These are phyloP conservation scores for Apiotrichum porosum DNA, from an alignment of 1,284 basidiomycete species.

Conservation along the genomic window DNA sequence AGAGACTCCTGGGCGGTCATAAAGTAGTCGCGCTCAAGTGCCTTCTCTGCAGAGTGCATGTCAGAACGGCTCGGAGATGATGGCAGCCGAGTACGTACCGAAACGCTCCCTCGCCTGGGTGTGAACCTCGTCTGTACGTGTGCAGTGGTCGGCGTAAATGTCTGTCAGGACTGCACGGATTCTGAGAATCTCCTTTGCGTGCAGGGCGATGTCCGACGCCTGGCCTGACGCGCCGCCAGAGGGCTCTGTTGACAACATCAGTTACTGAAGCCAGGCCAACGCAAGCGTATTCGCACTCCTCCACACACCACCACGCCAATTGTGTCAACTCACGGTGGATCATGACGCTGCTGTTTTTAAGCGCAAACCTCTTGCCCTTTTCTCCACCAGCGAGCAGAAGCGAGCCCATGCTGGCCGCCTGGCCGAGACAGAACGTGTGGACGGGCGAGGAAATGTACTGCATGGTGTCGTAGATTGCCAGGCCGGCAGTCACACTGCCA, in stretches of 20 bases:
- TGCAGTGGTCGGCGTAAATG: slow-evolving; percentile 67
- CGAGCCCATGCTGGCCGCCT: slow-evolving; percentile 90
- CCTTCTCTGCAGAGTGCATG: slow-evolving; percentile 55
- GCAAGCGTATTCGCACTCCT: no score
- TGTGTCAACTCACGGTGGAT: slow-evolving; percentile 88
- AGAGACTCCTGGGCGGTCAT: slow-evolving; percentile 85
- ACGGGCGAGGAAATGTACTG: slow-evolving; percentile 88
- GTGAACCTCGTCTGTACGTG: slow-evolving; percentile 58
- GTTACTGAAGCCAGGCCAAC: background rate
- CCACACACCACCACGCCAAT: no score
- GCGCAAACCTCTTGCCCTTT: slow-evolving; percentile 77
- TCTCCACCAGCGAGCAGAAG: slow-evolving; percentile 79
- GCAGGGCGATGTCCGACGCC: slow-evolving; percentile 88
- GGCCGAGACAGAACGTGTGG: slow-evolving; percentile 88
- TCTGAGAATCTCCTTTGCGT: slow-evolving; percentile 86
- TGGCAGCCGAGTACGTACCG: slow-evolving; percentile 58
- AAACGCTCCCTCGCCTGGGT: slow-evolving; percentile 67
- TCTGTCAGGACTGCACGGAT: slow-evolving; percentile 72
- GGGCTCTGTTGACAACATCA: slow-evolving; percentile 60
- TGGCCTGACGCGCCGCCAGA: slow-evolving; percentile 90
- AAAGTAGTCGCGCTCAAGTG: slow-evolving; percentile 88
- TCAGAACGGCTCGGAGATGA: background rate
- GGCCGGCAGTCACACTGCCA: slow-evolving; percentile 84
- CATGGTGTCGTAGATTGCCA: slow-evolving; percentile 87
- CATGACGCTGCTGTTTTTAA: slow-evolving; percentile 91